Evolutionary conservation across 2,329 filamentous ascomycete species (phyloP).

Genomic region (Hypoxylon sp.): DNA sequence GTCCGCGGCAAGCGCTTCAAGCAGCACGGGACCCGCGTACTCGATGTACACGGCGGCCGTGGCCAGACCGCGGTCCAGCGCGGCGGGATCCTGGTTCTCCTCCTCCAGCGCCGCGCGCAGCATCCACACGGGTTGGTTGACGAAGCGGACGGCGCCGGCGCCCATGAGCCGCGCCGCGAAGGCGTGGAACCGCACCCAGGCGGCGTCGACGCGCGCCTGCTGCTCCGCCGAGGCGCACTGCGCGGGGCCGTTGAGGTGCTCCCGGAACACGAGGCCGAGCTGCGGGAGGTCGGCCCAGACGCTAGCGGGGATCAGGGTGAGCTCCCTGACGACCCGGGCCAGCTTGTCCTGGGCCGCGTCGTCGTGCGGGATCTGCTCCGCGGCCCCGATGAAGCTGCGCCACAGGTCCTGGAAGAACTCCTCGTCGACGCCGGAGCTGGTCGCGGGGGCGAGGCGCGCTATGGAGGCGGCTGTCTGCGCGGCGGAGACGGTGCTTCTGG

Average conservation of each 20-base stretch:
- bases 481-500: constrained; percentile 15
- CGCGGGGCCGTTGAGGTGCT: constrained; percentile 33
- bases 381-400: constrained; percentile 35
- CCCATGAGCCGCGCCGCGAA: constrained; percentile 41
- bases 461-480: constrained; percentile 30
- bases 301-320: constrained; percentile 36
- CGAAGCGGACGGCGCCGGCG: constrained; percentile 32
- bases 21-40: constrained; percentile 39
- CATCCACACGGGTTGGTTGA: constrained; percentile 42
- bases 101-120: constrained; percentile 42
- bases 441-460: constrained; percentile 16
- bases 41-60: constrained; percentile 43
- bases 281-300: constrained; percentile 42
- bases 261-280: constrained; percentile 36
- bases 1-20: constrained; percentile 27
- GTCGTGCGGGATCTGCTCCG: constrained; percentile 39
- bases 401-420: constrained; percentile 40
- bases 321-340: constrained; percentile 38
- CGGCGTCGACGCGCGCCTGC: constrained; percentile 6
- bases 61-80: constrained; percentile 33
- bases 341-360: constrained; percentile 41
- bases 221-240: constrained; percentile 22
- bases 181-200: constrained; percentile 42
- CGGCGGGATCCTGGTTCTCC: constrained; percentile 6
- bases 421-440: constrained; percentile 28